A percentile compares a stretch with the other conserved stretches of the same genome.
Evolutionary conservation across 2,329 filamentous ascomycete genomes (phyloP).

Genomic region (Geosmithia flava): DNA sequence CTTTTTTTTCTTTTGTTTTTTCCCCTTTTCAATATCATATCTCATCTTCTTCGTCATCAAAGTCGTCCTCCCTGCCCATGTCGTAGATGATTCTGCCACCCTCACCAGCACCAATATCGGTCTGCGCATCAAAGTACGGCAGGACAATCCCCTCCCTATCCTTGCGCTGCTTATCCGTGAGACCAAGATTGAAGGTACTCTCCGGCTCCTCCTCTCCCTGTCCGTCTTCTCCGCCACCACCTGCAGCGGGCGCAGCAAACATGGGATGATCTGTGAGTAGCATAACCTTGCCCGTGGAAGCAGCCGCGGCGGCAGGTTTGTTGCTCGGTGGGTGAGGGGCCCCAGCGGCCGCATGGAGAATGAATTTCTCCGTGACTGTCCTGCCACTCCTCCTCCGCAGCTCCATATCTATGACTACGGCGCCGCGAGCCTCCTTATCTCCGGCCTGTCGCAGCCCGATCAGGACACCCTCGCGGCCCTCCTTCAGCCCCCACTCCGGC

Average conservation of each 20-base stretch:
- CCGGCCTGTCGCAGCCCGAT: conserved; percentile 45
- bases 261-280: conserved; percentile 68
- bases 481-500: conserved; percentile 67
- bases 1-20: background rate
- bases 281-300: conserved; percentile 23
- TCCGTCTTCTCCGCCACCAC: conserved; percentile 13
- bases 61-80: conserved; percentile 93
- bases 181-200: conserved; percentile 72
- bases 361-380: conserved; percentile 57
- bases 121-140: conserved; percentile 95
- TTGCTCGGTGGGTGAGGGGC: background rate
- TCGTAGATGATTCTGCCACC: conserved; percentile 93
- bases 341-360: conserved; percentile 20
- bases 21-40: conserved; percentile 35
- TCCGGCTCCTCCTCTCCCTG: conserved; percentile 43
- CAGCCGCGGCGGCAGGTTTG: background rate
- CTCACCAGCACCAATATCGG: conserved; percentile 62
- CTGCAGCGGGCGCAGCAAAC: conserved; percentile 37
- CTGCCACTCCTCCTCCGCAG: conserved; percentile 73
- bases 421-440: conserved; percentile 19
- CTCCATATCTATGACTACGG: conserved; percentile 75
- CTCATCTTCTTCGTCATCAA: conserved; percentile 92
- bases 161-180: conserved; percentile 82
- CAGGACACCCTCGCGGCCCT: conserved; percentile 68
- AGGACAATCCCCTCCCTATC: conserved; percentile 83